phyloP scores from a whole-genome alignment of 2,329 filamentous ascomycete genomes.

The Pyricularia grisea region DNA sequence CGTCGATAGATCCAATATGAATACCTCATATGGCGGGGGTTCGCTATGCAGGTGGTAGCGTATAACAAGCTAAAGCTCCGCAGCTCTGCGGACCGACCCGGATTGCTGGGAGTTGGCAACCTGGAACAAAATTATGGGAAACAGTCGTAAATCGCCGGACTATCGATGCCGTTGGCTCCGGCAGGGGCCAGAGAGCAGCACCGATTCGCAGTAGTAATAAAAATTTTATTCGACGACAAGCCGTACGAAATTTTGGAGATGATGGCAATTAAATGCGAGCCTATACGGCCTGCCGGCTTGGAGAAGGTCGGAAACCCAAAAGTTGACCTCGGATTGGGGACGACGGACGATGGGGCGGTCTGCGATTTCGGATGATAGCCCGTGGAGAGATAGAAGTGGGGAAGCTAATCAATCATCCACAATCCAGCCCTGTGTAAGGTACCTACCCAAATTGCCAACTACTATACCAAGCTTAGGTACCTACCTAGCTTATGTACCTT shows the following conservation, averaged over 20 bases:
- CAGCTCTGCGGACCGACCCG: not conserved
- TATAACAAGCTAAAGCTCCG: not conserved
- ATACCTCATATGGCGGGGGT: too few relatives aligned
- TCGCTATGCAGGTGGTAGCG: not conserved
- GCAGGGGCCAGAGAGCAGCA: too few relatives aligned
- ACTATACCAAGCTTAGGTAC: too few relatives aligned
- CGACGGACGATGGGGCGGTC: not conserved
- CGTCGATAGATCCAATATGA: too few relatives aligned
- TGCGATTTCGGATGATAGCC: not conserved
- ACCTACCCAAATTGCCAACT: too few relatives aligned
- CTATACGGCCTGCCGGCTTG: not conserved
- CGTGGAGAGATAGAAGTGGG: not conserved
- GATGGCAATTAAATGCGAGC: not conserved
- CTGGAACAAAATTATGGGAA: not conserved
- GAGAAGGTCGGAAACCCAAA: not conserved
- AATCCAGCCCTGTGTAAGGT: not conserved
- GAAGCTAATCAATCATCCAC: not conserved
- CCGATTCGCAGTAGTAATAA: too few relatives aligned
- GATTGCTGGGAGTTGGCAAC: not conserved
- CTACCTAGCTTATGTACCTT: too few relatives aligned
- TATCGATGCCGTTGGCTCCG: not conserved
- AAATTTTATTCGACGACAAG: not conserved
- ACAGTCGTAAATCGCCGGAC: not conserved
- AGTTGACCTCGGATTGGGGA: not conserved
- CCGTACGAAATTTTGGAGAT: not conserved